A percentile compares a stretch with the other conserved stretches of the same genome.
These are phyloP conservation scores for Ilyonectria mors-panacis DNA, from an alignment of 2,329 filamentous ascomycete genomes.

Conservation along the genomic window DNA sequence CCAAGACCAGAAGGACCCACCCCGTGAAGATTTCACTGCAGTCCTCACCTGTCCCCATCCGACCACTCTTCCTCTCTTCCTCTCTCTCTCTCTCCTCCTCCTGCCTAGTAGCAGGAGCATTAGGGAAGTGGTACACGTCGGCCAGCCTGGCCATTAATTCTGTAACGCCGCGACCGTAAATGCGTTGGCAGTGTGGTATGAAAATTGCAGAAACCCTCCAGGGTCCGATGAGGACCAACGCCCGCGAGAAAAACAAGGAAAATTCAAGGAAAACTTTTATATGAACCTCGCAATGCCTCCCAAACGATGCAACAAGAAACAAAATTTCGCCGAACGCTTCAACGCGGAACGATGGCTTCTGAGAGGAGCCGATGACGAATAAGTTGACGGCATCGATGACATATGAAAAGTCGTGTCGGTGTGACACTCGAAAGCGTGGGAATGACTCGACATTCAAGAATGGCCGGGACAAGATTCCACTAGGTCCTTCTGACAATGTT, in stretches of 20 bases:
- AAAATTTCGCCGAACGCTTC: slow-evolving; percentile 35
- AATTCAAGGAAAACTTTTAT: slow-evolving; percentile 45
- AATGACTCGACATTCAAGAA: background rate
- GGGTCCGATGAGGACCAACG: slow-evolving; percentile 40
- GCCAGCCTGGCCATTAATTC: slow-evolving; percentile 39
- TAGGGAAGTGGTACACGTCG: slow-evolving; percentile 45
- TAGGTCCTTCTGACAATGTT: slow-evolving; percentile 57
- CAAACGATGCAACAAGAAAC: slow-evolving; percentile 51
- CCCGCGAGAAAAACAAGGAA: slow-evolving; percentile 40
- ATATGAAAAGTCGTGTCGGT: slow-evolving; percentile 39
- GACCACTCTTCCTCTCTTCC: slow-evolving; percentile 13
- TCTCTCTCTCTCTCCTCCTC: slow-evolving; percentile 37
- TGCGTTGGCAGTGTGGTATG: slow-evolving; percentile 39
- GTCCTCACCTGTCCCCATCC: slow-evolving; percentile 32
- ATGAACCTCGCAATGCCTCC: slow-evolving; percentile 52
- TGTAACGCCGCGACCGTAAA: slow-evolving; percentile 43
- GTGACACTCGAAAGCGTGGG: slow-evolving; percentile 14
- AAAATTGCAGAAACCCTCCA: slow-evolving; percentile 39
- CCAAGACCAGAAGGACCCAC: slow-evolving; percentile 31
- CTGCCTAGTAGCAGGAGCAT: slow-evolving; percentile 45
- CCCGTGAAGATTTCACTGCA: slow-evolving; percentile 23
- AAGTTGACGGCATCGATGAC: slow-evolving; percentile 29
- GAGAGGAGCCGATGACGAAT: background rate
- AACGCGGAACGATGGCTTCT: slow-evolving; percentile 17
- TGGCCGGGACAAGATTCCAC: slow-evolving; percentile 2